Evolutionary conservation across 2,329 filamentous ascomycete genomes (phyloP).

Genomic region (Alternaria triticina): DNA sequence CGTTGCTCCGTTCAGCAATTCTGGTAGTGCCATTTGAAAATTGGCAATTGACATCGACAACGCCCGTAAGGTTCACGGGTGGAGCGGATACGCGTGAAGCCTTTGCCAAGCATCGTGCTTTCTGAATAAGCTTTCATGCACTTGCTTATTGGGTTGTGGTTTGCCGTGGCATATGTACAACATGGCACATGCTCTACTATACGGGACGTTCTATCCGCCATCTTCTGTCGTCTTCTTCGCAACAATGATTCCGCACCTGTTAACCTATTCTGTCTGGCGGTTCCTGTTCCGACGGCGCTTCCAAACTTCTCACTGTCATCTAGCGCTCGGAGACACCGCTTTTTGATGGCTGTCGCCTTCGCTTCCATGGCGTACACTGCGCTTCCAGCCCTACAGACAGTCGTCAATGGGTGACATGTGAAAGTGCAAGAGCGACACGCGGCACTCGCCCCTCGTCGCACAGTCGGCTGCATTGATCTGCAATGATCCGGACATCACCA

Average conservation of each 20-base stretch:
- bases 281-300: neutral
- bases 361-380: neutral
- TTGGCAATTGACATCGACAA: neutral
- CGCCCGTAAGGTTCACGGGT: neutral
- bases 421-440: neutral
- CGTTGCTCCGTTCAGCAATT: neutral
- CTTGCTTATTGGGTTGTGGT: slow-evolving; percentile 12
- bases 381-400: neutral
- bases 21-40: neutral
- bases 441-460: neutral
- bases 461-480: neutral
- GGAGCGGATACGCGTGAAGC: neutral
- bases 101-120: slow-evolving; percentile 11
- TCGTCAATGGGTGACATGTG: neutral
- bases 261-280: neutral
- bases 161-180: neutral
- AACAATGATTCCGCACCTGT: neutral
- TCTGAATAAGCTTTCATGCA: slow-evolving; percentile 15
- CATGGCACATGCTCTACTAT: neutral
- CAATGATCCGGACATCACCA: neutral
- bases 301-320: neutral
- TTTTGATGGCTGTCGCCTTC: neutral
- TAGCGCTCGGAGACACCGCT: neutral
- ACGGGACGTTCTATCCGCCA: neutral
- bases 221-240: neutral